phyloP scores from a whole-genome alignment of 2,329 filamentous ascomycete genomes.

The Paecilomyces variotii region DNA sequence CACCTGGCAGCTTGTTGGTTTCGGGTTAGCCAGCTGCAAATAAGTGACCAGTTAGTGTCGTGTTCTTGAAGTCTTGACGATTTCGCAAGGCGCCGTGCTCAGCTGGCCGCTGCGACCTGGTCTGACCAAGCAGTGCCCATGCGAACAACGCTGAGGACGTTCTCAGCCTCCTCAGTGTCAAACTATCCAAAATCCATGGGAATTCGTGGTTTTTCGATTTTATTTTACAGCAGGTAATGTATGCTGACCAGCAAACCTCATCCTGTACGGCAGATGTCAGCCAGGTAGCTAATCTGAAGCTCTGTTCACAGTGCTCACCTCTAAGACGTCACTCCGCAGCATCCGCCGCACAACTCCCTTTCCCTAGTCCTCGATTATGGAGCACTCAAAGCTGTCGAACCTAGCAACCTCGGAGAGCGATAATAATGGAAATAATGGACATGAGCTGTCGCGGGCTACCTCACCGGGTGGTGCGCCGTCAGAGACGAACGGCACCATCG shows the following conservation, averaged over 20 bases:
- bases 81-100: not conserved
- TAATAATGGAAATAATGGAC: slow-evolving; percentile 38
- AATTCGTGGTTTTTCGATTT: not conserved
- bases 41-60: not conserved
- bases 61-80: not conserved
- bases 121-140: slow-evolving; percentile 10
- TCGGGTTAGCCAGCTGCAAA: not conserved
- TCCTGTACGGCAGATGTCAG: not conserved
- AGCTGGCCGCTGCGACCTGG: not conserved
- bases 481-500: slow-evolving; percentile 42
- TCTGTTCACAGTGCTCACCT: not conserved
- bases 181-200: slow-evolving; percentile 1
- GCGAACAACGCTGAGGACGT: slow-evolving; percentile 17
- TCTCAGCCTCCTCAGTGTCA: slow-evolving; percentile 10
- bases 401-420: slow-evolving; percentile 32
- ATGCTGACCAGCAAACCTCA: not conserved
- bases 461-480: slow-evolving; percentile 58
- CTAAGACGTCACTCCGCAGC: not conserved
- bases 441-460: slow-evolving; percentile 75
- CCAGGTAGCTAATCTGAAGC: not conserved
- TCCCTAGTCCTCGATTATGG: slow-evolving; percentile 23
- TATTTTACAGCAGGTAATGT: not conserved
- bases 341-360: slow-evolving; percentile 8
- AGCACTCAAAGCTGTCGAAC: slow-evolving; percentile 21
- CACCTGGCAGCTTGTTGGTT: not conserved